Conservation (phyloP, 257 asterid species). For the Jacaranda copaia region DNA sequence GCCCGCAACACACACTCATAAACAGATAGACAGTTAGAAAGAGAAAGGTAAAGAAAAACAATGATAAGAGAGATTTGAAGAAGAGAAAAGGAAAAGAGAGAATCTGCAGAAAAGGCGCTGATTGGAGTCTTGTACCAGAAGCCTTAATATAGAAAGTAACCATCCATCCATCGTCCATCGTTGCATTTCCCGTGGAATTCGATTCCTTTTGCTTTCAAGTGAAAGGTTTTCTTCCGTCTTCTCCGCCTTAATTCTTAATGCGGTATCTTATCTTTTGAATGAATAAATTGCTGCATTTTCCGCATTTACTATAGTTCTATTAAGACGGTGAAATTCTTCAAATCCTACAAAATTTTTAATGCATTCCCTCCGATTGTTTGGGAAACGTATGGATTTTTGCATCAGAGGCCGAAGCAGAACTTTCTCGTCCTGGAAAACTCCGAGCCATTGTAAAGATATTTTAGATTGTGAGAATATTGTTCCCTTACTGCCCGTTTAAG, state of each 20-base stretch:
- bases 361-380: too few relatives aligned
- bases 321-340: too few relatives aligned
- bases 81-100: conserved; percentile 38
- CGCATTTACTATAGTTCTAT: too few relatives aligned
- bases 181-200: conserved; percentile 47
- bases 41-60: conserved; percentile 4
- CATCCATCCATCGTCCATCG: conserved; percentile 50
- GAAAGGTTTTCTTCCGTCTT: background rate
- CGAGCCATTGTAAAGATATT: background rate
- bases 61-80: background rate
- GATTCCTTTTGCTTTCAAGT: conserved; percentile 45
- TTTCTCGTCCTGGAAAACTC: background rate
- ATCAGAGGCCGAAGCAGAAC: too few relatives aligned
- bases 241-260: background rate
- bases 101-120: conserved; percentile 61
- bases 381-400: too few relatives aligned
- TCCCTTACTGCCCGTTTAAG: conserved; percentile 64
- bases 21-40: conserved; percentile 28
- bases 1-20: conserved; percentile 42
- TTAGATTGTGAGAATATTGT: conserved; percentile 47
- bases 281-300: too few relatives aligned
- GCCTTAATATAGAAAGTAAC: conserved; percentile 60
- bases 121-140: conserved; percentile 73
- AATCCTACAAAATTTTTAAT: too few relatives aligned
- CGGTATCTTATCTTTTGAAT: background rate